phyloP scores from a whole-genome alignment of 768 basidiomycete genomes.

The Suillus cothurnatus region DNA sequence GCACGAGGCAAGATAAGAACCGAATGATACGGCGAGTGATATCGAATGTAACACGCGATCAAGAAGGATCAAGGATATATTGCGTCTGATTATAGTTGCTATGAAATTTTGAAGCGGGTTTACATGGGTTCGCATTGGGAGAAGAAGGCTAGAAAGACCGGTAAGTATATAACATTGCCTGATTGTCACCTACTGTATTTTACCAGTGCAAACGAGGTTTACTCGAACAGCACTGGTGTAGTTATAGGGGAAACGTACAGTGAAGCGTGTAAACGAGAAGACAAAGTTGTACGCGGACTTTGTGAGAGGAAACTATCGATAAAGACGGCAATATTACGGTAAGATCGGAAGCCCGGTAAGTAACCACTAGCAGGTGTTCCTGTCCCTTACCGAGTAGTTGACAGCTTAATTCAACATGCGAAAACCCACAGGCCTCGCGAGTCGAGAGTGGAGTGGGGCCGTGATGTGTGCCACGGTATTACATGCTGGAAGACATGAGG shows the following conservation, averaged over 20 bases:
- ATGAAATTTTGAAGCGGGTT: neutral
- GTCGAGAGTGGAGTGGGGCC: too few species aligned
- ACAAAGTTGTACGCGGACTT: neutral
- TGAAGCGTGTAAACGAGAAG: neutral
- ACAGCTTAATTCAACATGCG: neutral
- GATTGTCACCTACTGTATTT: neutral
- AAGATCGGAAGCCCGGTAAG: neutral
- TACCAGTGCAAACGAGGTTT: neutral
- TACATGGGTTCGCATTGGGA: neutral
- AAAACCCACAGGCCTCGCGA: slow-evolving; percentile 1
- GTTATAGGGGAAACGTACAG: neutral
- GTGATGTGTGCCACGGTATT: neutral
- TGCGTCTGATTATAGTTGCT: neutral
- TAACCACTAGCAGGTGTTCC: neutral
- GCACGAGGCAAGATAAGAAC: slow-evolving; percentile 5
- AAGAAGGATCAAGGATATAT: neutral
- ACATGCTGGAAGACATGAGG: slow-evolving; percentile 2
- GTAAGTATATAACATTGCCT: neutral
- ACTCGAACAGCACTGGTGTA: neutral
- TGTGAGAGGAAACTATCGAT: too few species aligned
- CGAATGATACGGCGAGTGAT: neutral
- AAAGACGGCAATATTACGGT: neutral
- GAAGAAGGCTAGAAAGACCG: neutral
- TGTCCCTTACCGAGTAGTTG: neutral
- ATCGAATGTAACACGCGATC: neutral